A percentile compares a stretch with the other conserved stretches of the same genome.
Conservation (phyloP, 192 early-diverging fungal species). For the Piromyces finnis region DNA sequence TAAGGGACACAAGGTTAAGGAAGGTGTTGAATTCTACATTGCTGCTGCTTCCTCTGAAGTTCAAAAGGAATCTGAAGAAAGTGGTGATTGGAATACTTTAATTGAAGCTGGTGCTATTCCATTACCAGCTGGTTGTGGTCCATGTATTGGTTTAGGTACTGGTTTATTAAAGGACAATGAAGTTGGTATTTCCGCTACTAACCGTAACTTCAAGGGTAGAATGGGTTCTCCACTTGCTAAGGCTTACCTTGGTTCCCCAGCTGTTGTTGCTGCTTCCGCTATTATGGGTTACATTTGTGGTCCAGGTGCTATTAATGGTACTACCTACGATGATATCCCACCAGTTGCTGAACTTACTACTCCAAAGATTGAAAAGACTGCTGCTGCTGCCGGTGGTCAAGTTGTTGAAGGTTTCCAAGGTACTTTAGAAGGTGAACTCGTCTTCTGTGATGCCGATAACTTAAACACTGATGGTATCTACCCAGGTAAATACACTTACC, state of each 20-base stretch:
- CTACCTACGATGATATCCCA: neutral
- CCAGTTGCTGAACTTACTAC: neutral
- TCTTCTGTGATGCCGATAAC: slow-evolving; percentile 86
- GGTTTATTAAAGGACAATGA: slow-evolving; percentile 90
- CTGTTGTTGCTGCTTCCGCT: slow-evolving; percentile 90
- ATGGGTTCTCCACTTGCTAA: slow-evolving; percentile 88
- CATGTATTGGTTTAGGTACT: slow-evolving; percentile 80
- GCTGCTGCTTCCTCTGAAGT: slow-evolving; percentile 89
- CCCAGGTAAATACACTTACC: slow-evolving; percentile 95
- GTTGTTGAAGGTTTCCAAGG: slow-evolving; percentile 58
- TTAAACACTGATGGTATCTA: slow-evolving; percentile 98
- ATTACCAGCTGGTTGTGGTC: slow-evolving; percentile 91
- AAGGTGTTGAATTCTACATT: slow-evolving; percentile 81
- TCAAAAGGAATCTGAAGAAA: slow-evolving; percentile 60
- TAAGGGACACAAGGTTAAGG: slow-evolving; percentile 45
- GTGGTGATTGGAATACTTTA: slow-evolving; percentile 76
- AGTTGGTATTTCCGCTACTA: slow-evolving; percentile 96
- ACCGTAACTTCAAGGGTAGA: slow-evolving; percentile 96
- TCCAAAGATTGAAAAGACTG: slow-evolving; percentile 8
- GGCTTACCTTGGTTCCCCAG: slow-evolving; percentile 88
- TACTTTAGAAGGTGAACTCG: slow-evolving; percentile 56
- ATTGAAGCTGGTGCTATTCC: slow-evolving; percentile 74
- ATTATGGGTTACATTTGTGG: slow-evolving; percentile 66
- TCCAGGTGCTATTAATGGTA: slow-evolving; percentile 5
- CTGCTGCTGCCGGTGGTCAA: neutral